A percentile compares a stretch with the other conserved stretches of the same genome.
Evolutionary conservation across 345 rosid genomes (phyloP).

Genomic region (Murraya koenigii): DNA sequence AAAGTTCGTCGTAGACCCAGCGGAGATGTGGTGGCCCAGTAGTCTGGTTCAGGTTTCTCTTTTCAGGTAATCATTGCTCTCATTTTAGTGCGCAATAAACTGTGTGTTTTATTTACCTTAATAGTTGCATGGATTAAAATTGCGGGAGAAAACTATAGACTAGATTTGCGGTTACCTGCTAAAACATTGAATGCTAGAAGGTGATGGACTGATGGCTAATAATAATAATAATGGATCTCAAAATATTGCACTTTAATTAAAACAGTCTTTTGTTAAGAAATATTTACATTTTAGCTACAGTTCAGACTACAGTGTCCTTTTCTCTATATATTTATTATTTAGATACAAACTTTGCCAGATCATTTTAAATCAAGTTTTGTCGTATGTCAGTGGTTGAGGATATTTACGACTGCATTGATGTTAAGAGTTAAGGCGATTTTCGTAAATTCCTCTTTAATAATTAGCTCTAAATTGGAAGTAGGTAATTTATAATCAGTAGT

Average conservation of each 20-base stretch:
- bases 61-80: conserved; percentile 39
- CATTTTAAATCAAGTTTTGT: too few relatives aligned
- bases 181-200: background rate
- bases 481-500: background rate
- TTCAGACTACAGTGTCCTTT: too few relatives aligned
- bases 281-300: background rate
- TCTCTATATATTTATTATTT: too few relatives aligned
- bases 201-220: background rate
- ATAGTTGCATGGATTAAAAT: background rate
- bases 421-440: too few relatives aligned
- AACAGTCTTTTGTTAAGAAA: background rate
- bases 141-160: background rate
- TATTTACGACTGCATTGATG: too few relatives aligned
- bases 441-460: too few relatives aligned
- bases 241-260: background rate
- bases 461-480: too few relatives aligned
- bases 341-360: too few relatives aligned
- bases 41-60: conserved; percentile 62
- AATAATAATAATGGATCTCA: background rate
- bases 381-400: too few relatives aligned
- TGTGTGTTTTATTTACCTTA: too few relatives aligned
- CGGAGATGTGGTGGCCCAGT: conserved; percentile 75
- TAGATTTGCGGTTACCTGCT: too few relatives aligned
- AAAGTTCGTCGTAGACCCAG: conserved; percentile 59
- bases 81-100: too few relatives aligned